Conservation (phyloP, 2,329 filamentous ascomycete genomes). For the Pestalotiopsis fici region DNA sequence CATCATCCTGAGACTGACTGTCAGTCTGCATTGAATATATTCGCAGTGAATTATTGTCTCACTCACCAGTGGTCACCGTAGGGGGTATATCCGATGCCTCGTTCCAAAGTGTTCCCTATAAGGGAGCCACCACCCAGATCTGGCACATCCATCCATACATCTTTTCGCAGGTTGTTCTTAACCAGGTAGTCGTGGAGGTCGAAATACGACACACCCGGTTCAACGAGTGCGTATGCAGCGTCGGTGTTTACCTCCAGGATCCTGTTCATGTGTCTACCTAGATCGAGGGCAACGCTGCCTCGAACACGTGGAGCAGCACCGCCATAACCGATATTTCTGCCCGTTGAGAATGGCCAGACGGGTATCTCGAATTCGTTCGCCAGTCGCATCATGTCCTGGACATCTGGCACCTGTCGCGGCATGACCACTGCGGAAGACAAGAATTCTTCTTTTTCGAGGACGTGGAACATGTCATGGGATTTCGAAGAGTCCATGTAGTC, state of each 20-base stretch:
- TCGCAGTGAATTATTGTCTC: too few species aligned
- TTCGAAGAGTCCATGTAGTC: too few species aligned
- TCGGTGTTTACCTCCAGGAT: slow-evolving; percentile 52
- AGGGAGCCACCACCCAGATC: slow-evolving; percentile 45
- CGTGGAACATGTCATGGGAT: slow-evolving; percentile 43
- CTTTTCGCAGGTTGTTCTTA: slow-evolving; percentile 36
- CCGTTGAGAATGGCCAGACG: slow-evolving; percentile 28
- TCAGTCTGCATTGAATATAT: too few species aligned
- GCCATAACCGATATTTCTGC: slow-evolving; percentile 48
- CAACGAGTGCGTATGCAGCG: slow-evolving; percentile 50
- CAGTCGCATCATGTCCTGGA: slow-evolving; percentile 32
- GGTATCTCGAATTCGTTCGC: slow-evolving; percentile 28
- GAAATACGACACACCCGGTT: slow-evolving; percentile 57
- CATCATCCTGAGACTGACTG: slow-evolving; percentile 15
- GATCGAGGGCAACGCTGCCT: slow-evolving; percentile 50
- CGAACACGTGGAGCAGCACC: slow-evolving; percentile 54
- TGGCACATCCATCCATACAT: slow-evolving; percentile 44
- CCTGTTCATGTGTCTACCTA: slow-evolving; percentile 54
- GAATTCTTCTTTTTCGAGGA: slow-evolving; percentile 45
- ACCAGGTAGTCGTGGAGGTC: slow-evolving; percentile 51
- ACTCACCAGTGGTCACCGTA: slow-evolving; percentile 41
- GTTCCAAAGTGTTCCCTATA: slow-evolving; percentile 46
- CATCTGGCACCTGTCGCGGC: slow-evolving; percentile 29
- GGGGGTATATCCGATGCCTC: slow-evolving; percentile 47
- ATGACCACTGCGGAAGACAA: slow-evolving; percentile 43